Evolutionary conservation across 2,329 filamentous ascomycete genomes (phyloP).

Genomic region (Pleurostoma richardsiae): DNA sequence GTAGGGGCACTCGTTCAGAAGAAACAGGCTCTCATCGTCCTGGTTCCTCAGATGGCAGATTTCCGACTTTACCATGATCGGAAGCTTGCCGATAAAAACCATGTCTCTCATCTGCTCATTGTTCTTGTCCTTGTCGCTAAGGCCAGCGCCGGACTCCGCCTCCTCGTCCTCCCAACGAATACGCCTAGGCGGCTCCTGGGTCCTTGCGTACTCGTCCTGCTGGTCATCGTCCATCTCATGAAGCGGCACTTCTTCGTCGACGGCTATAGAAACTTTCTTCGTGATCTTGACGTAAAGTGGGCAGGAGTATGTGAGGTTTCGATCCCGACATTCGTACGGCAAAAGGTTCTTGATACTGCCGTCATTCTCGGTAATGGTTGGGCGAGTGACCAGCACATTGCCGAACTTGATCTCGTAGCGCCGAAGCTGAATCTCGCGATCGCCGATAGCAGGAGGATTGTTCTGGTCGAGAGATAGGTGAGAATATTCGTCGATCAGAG

Average conservation of each 20-base stretch:
- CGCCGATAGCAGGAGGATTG: conserved; percentile 69
- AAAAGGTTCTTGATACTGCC: conserved; percentile 80
- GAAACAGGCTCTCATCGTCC: conserved; percentile 79
- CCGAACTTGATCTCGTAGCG: conserved; percentile 96
- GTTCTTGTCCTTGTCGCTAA: conserved; percentile 37
- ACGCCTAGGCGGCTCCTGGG: conserved; percentile 52
- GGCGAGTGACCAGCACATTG: conserved; percentile 80
- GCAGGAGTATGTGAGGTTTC: conserved; percentile 92
- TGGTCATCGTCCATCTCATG: conserved; percentile 66
- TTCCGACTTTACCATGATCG: conserved; percentile 96
- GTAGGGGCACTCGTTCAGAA: conserved; percentile 94
- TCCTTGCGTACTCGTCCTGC: conserved; percentile 47
- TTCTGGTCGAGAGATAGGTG: conserved; percentile 92
- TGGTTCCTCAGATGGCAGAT: conserved; percentile 86
- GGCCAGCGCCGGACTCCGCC: conserved; percentile 42
- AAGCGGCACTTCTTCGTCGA: conserved; percentile 64
- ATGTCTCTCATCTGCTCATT: conserved; percentile 61
- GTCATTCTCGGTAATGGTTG: conserved; percentile 89
- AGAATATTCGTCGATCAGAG: conserved; percentile 88
- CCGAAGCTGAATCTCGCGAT: conserved; percentile 77
- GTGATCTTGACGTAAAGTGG: conserved; percentile 86
- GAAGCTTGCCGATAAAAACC: conserved; percentile 91
- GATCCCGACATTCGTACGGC: conserved; percentile 90
- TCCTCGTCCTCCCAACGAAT: conserved; percentile 59
- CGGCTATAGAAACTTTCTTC: conserved; percentile 77